These are phyloP conservation scores for Fusarium pilosicola DNA, from an alignment of 2,329 filamentous ascomycete species.

Conservation along the genomic window DNA sequence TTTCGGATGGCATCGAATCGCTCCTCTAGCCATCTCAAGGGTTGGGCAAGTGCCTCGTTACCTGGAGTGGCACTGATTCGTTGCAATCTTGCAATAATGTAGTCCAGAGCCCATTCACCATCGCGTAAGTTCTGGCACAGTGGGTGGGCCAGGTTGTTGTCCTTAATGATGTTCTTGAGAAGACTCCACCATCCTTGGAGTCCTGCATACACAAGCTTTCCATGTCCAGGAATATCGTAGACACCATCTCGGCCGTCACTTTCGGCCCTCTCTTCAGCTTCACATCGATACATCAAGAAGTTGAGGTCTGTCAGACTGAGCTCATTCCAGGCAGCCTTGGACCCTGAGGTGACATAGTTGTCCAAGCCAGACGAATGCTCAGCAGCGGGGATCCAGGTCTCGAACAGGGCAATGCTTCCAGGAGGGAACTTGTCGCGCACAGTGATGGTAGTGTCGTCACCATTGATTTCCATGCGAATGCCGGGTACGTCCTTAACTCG, in stretches of 20 bases:
- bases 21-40: slow-evolving; percentile 81
- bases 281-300: slow-evolving; percentile 89
- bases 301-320: slow-evolving; percentile 87
- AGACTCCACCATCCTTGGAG: slow-evolving; percentile 99
- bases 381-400: slow-evolving; percentile 92
- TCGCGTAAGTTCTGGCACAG: slow-evolving; percentile 92
- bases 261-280: slow-evolving; percentile 84
- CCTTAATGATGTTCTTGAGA: slow-evolving; percentile 81
- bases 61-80: slow-evolving; percentile 71
- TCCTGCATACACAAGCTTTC: slow-evolving; percentile 90
- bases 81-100: slow-evolving; percentile 81
- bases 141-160: slow-evolving; percentile 93
- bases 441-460: slow-evolving; percentile 79
- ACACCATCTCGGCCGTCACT: slow-evolving; percentile 85
- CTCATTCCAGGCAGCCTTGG: slow-evolving; percentile 78
- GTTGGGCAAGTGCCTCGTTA: slow-evolving; percentile 70
- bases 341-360: slow-evolving; percentile 85
- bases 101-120: slow-evolving; percentile 93
- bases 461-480: slow-evolving; percentile 76
- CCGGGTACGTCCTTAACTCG: slow-evolving; percentile 79
- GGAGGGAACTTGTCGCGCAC: slow-evolving; percentile 88
- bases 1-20: slow-evolving; percentile 87
- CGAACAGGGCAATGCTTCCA: slow-evolving; percentile 92
- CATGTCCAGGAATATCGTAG: slow-evolving; percentile 86
- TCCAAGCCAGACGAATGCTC: slow-evolving; percentile 88